Conservation (phyloP, 1,284 basidiomycete species). For the Puccinia horiana region DNA sequence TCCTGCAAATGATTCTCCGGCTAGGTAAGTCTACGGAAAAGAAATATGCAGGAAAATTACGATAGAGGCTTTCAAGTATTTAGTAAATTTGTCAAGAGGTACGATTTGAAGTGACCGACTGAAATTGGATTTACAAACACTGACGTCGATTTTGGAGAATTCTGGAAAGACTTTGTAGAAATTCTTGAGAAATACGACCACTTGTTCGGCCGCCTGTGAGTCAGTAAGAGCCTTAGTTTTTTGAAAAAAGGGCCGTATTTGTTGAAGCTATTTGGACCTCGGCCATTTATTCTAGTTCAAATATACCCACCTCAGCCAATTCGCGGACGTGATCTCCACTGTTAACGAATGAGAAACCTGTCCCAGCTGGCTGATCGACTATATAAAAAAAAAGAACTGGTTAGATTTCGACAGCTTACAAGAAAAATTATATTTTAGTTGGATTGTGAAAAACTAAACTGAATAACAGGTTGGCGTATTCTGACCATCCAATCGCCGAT, state of each 20-base stretch:
- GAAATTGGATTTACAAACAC: slow-evolving; percentile 20
- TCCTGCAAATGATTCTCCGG: slow-evolving; percentile 95
- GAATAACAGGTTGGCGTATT: slow-evolving; percentile 94
- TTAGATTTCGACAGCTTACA: background rate
- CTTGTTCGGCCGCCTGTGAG: slow-evolving; percentile 70
- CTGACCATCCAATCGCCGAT: slow-evolving; percentile 85
- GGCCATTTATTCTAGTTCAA: background rate
- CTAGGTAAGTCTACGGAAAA: slow-evolving; percentile 71
- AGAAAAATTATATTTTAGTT: background rate
- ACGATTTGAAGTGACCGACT: background rate
- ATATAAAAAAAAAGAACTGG: background rate
- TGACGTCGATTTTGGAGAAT: slow-evolving; percentile 69
- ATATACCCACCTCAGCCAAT: slow-evolving; percentile 63
- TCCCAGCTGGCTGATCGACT: slow-evolving; percentile 92
- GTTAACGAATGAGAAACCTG: slow-evolving; percentile 85
- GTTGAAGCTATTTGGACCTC: background rate
- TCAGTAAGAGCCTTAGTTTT: background rate
- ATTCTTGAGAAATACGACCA: slow-evolving; percentile 79
- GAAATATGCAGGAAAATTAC: background rate
- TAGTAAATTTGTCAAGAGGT: background rate
- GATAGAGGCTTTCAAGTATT: background rate
- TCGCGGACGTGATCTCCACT: slow-evolving; percentile 82
- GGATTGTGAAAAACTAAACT: slow-evolving; percentile 49
- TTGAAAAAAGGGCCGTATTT: background rate
- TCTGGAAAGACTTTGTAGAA: slow-evolving; percentile 92